These are phyloP conservation scores for Aspergillus sp. DNA, from an alignment of 2,329 filamentous ascomycete genomes.

Conservation along the genomic window DNA sequence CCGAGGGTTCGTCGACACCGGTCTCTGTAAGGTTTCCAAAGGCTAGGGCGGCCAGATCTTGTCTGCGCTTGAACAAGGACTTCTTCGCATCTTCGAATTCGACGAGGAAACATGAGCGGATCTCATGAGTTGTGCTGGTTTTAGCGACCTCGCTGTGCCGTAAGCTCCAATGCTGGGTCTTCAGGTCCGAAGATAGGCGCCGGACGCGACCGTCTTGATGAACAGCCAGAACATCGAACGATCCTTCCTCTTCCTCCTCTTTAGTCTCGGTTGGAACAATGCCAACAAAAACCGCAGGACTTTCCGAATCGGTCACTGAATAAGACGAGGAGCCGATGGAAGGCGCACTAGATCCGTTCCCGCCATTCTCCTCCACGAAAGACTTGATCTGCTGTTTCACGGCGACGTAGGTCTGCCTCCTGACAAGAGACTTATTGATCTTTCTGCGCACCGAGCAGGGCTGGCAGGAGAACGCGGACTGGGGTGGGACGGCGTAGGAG, in stretches of 20 bases:
- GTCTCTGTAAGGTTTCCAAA: constrained; percentile 33
- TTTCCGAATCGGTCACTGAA: constrained; percentile 39
- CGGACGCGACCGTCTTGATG: constrained; percentile 48
- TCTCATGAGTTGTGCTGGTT: constrained; percentile 28
- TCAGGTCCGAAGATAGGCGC: constrained; percentile 43
- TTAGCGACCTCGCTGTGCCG: constrained; percentile 38
- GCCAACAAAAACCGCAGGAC: constrained; percentile 42
- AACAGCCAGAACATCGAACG: constrained; percentile 45
- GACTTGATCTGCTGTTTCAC: constrained; percentile 54
- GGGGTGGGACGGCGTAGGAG: constrained; percentile 63
- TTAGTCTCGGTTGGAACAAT: constrained; percentile 35
- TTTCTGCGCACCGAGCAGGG: constrained; percentile 62
- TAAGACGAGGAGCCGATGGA: constrained; percentile 44
- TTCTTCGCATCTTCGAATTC: constrained; percentile 47
- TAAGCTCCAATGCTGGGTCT: constrained; percentile 43
- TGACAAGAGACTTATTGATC: constrained; percentile 46
- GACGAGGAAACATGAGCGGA: constrained; percentile 41
- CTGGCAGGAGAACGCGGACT: constrained; percentile 58
- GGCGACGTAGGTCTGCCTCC: constrained; percentile 60
- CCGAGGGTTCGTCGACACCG: constrained; percentile 35
- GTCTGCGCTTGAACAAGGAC: constrained; percentile 42
- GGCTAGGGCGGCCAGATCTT: constrained; percentile 42
- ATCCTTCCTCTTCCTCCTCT: constrained; percentile 29
- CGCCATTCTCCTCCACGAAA: constrained; percentile 53
- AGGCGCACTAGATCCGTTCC: constrained; percentile 33